These are phyloP conservation scores for Lentinula sp. DNA, from an alignment of 768 basidiomycete genomes.

Conservation along the genomic window DNA sequence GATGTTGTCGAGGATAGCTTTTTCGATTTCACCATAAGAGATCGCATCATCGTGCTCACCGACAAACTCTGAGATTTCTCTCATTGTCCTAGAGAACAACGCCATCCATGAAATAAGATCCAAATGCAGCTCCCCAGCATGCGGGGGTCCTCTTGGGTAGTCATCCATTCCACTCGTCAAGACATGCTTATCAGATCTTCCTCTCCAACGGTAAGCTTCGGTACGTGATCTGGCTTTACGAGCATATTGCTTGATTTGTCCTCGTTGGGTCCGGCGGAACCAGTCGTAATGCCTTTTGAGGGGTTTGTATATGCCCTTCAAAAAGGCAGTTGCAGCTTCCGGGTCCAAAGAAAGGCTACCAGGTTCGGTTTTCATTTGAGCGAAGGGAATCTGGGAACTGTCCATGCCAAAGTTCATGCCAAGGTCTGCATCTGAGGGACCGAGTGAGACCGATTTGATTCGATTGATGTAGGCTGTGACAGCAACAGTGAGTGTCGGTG, in stretches of 20 bases:
- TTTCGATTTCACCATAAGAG: slow-evolving; percentile 74
- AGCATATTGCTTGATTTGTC: slow-evolving; percentile 88
- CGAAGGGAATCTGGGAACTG: slow-evolving; percentile 39
- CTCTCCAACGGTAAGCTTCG: slow-evolving; percentile 94
- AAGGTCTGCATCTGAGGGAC: slow-evolving; percentile 54
- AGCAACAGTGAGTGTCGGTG: slow-evolving; percentile 91
- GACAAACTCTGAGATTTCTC: slow-evolving; percentile 79
- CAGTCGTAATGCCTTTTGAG: slow-evolving; percentile 92
- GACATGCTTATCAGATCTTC: slow-evolving; percentile 79
- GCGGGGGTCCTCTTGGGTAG: slow-evolving; percentile 86
- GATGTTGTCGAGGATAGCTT: slow-evolving; percentile 78
- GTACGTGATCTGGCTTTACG: slow-evolving; percentile 79
- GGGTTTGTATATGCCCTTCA: slow-evolving; percentile 76
- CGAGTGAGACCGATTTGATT: slow-evolving; percentile 38
- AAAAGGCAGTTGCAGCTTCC: slow-evolving; percentile 56
- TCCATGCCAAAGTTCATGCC: slow-evolving; percentile 58
- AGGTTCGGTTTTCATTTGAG: slow-evolving; percentile 9
- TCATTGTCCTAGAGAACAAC: slow-evolving; percentile 93
- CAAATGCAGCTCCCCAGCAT: slow-evolving; percentile 87
- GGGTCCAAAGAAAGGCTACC: slow-evolving; percentile 49
- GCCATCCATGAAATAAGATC: slow-evolving; percentile 96
- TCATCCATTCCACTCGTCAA: slow-evolving; percentile 96
- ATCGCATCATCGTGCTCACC: slow-evolving; percentile 79
- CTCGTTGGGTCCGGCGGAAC: slow-evolving; percentile 92
- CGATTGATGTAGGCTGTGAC: slow-evolving; percentile 86